Conservation (phyloP, 2,329 filamentous ascomycete genomes). For the Xylariaceae sp. region DNA sequence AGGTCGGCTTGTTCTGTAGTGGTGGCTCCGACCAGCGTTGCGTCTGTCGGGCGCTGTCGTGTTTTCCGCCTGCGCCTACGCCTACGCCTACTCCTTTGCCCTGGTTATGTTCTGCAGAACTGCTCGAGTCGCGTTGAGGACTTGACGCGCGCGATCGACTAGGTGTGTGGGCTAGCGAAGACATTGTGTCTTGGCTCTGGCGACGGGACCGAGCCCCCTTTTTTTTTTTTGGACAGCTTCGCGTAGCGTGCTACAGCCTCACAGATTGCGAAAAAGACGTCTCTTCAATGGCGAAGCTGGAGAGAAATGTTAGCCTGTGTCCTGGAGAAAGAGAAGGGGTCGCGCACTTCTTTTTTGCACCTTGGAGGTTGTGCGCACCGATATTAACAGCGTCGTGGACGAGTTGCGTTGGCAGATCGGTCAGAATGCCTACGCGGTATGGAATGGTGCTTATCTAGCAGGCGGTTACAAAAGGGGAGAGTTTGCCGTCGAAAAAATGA, state of each 20-base stretch:
- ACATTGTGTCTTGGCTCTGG: constrained; percentile 16
- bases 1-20: constrained; percentile 61
- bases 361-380: constrained; percentile 13
- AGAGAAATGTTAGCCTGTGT: constrained; percentile 19
- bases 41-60: constrained; percentile 42
- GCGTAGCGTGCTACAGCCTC: constrained; percentile 22
- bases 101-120: constrained; percentile 26
- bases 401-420: constrained; percentile 14
- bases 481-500: neutral
- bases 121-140: constrained; percentile 39
- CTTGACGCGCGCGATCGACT: constrained; percentile 53
- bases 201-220: constrained; percentile 25
- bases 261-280: constrained; percentile 17
- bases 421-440: constrained; percentile 15
- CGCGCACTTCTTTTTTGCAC: constrained; percentile 15
- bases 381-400: constrained; percentile 8
- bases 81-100: neutral
- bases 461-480: constrained; percentile 13
- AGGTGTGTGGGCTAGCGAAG: constrained; percentile 28
- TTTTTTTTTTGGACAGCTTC: constrained; percentile 15
- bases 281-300: constrained; percentile 19
- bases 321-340: neutral
- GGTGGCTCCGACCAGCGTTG: constrained; percentile 54
- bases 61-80: neutral
- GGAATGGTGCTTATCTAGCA: constrained; percentile 12